Evolutionary conservation across 2,329 filamentous ascomycete genomes (phyloP).

Genomic region (Fusarium nisikadoi): DNA sequence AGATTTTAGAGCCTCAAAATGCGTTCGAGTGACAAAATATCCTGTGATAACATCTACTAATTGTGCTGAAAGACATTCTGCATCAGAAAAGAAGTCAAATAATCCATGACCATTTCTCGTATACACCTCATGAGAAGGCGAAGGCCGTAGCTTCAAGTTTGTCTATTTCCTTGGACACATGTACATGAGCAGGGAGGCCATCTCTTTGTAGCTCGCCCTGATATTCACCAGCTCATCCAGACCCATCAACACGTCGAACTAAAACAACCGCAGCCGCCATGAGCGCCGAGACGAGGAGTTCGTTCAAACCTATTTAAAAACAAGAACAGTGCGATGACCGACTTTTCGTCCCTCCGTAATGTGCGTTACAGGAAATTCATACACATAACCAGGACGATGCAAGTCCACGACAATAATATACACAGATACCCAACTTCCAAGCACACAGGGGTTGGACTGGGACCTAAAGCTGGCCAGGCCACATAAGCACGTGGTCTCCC

Average conservation of each 20-base stretch:
- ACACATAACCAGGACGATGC: conserved; percentile 31
- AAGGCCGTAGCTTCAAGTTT: conserved; percentile 33
- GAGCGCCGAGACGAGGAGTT: conserved; percentile 24
- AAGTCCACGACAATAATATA: conserved; percentile 44
- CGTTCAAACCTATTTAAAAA: conserved; percentile 30
- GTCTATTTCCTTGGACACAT: conserved; percentile 50
- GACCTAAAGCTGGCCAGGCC: conserved; percentile 13
- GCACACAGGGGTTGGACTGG: conserved; percentile 7
- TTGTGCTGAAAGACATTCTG: background rate
- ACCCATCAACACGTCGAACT: conserved; percentile 38
- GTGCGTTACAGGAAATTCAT: conserved; percentile 28
- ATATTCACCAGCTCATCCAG: conserved; percentile 24
- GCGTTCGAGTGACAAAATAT: background rate
- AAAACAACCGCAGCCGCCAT: conserved; percentile 12
- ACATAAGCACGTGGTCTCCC: conserved; percentile 16
- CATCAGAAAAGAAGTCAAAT: background rate
- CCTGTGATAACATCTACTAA: background rate
- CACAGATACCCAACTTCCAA: conserved; percentile 36
- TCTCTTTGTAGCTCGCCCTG: conserved; percentile 34
- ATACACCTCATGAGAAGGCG: background rate
- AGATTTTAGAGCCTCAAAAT: background rate
- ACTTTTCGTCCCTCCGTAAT: conserved; percentile 23
- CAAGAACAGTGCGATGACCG: conserved; percentile 18
- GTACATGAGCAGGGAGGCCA: conserved; percentile 42
- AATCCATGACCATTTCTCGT: background rate